Conservation (phyloP, 352 stramenopile species). For the Globisporangium rhizosaccharum region DNA sequence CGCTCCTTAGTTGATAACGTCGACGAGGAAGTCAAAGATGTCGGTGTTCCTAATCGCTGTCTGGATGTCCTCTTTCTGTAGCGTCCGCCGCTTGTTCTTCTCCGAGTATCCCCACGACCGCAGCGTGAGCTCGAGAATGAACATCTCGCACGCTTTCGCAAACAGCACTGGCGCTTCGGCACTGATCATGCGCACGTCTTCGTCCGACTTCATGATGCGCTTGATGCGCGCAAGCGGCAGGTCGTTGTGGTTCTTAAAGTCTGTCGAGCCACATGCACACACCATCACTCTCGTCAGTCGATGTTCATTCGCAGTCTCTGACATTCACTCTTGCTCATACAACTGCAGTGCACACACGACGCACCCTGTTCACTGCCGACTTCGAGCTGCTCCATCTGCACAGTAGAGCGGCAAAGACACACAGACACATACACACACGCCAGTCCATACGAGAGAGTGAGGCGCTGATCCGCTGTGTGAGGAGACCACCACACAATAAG, state of each 20-base stretch:
- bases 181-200: slow-evolving; percentile 98
- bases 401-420: background rate
- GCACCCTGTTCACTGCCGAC: slow-evolving; percentile 91
- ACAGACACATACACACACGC: background rate
- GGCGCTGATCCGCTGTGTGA: too few relatives aligned
- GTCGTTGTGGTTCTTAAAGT: slow-evolving; percentile 99
- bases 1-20: slow-evolving; percentile 81
- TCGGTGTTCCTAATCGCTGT: slow-evolving; percentile 98
- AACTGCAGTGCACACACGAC: background rate
- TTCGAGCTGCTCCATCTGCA: slow-evolving; percentile 89
- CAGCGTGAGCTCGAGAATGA: slow-evolving; percentile 98
- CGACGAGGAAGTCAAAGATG: slow-evolving; percentile 99
- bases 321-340: background rate
- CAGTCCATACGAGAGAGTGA: background rate
- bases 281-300: too few relatives aligned
- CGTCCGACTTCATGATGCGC: slow-evolving; percentile 99
- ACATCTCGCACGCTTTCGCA: slow-evolving; percentile 99
- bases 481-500: too few relatives aligned
- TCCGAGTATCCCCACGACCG: slow-evolving; percentile 88
- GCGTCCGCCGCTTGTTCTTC: slow-evolving; percentile 88
- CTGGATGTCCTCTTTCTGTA: slow-evolving; percentile 98
- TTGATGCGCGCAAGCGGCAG: slow-evolving; percentile 98
- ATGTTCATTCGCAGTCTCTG: background rate
- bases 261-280: slow-evolving; percentile 16
- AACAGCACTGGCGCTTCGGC: slow-evolving; percentile 98